Evolutionary conservation across 352 stramenopile species (phyloP).

Genomic region (Hyaloperonospora brassicae): DNA sequence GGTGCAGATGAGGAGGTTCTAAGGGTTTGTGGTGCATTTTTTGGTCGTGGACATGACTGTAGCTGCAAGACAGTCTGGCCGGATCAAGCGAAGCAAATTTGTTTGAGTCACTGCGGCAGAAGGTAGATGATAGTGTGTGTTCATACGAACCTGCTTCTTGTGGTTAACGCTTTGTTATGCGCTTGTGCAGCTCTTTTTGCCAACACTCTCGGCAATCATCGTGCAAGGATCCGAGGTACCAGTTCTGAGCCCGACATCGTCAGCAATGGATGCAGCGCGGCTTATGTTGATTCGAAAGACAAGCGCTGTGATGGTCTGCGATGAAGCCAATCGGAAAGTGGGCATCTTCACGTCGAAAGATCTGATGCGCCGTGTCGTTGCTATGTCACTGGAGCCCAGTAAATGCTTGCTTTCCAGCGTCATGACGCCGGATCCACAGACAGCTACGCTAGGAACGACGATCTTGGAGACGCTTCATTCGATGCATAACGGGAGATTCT

Average conservation of each 20-base stretch:
- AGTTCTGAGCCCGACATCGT: constrained; percentile 41
- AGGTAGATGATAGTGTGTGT: constrained; percentile 28
- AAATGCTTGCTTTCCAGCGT: constrained; percentile 80
- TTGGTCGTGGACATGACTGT: constrained; percentile 6
- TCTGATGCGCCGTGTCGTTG: constrained; percentile 93
- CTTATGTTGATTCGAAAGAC: constrained; percentile 79
- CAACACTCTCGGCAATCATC: constrained; percentile 74
- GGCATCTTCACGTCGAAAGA: constrained; percentile 98
- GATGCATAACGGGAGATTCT: constrained; percentile 95
- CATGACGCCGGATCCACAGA: constrained; percentile 94
- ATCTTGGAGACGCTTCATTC: constrained; percentile 95
- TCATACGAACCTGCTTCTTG: not conserved
- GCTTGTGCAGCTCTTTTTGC: constrained; percentile 60
- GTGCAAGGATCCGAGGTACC: constrained; percentile 50
- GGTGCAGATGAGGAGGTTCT: not conserved
- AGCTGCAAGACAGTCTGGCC: constrained; percentile 55
- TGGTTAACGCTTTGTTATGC: constrained; percentile 1
- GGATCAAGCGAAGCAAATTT: constrained; percentile 49
- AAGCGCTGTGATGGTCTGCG: constrained; percentile 84
- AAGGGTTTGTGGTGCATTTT: constrained; percentile 3
- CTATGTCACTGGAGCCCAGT: constrained; percentile 77
- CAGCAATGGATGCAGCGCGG: constrained; percentile 57
- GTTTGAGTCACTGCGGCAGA: constrained; percentile 77
- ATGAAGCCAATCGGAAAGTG: constrained; percentile 76
- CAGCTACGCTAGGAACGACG: constrained; percentile 86